Percentiles rank a stretch among this genome's conserved stretches.
Evolutionary conservation across 2,329 filamentous ascomycete genomes (phyloP).

Genomic region (Penicillium sp.): DNA sequence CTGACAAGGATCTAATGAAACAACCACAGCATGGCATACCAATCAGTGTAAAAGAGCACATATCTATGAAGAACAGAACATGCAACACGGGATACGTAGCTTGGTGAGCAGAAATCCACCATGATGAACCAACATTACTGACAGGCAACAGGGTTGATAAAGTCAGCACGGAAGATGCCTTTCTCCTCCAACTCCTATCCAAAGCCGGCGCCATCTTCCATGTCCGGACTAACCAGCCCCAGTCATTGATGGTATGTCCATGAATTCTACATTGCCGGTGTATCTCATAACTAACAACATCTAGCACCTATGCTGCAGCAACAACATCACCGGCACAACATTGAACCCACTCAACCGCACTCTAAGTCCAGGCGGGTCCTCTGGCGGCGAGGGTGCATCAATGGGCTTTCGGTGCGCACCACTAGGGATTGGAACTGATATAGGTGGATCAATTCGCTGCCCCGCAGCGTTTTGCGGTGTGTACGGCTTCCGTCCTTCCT

Average conservation of each 20-base stretch:
- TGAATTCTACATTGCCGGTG: background rate
- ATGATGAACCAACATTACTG: background rate
- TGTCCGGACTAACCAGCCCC: conserved; percentile 45
- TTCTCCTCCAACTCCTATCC: conserved; percentile 32
- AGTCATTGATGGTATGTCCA: conserved; percentile 38
- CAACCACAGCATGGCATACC: conserved; percentile 50
- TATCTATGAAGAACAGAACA: conserved; percentile 53
- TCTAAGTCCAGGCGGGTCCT: conserved; percentile 44
- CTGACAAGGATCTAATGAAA: background rate
- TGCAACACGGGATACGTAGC: conserved; percentile 39
- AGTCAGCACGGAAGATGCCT: conserved; percentile 36
- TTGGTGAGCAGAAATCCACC: conserved; percentile 22
- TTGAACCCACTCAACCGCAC: conserved; percentile 43
- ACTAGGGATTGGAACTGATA: conserved; percentile 48
- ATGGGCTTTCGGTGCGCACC: conserved; percentile 43
- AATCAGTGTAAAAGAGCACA: conserved; percentile 60
- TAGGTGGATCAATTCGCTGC: conserved; percentile 47
- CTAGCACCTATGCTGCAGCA: conserved; percentile 38
- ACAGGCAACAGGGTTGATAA: conserved; percentile 34
- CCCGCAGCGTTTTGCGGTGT: conserved; percentile 47
- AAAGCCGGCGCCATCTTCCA: conserved; percentile 45
- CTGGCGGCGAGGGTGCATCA: conserved; percentile 46
- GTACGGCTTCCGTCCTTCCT: conserved; percentile 46
- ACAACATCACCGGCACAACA: conserved; percentile 43
- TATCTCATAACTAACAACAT: conserved; percentile 1